Evolutionary conservation across 495 filamentous ascomycete genomes (phyloP), one percentile per base, ranked within the genome.

Genomic region (Aspergillus conjunctus): DNA sequence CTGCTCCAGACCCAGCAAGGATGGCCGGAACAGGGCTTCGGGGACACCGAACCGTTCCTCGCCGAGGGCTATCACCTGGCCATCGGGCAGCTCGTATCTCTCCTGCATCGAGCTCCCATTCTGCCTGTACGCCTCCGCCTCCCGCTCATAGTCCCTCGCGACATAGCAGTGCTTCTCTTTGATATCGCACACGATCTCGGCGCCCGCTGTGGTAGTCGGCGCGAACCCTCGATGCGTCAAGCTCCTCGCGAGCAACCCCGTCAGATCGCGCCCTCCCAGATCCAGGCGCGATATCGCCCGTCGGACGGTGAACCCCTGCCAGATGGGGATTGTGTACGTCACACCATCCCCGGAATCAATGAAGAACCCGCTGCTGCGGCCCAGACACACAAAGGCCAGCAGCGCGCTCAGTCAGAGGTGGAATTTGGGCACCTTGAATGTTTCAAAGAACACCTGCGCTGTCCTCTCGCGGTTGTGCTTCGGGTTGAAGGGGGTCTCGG

Each of bases 111-210:
- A n/a, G n/a, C n/a, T n/a, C n/a, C n/a, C n/a, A n/a, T n/a, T n/a
- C n/a, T n/a, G n/a, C n/a, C n/a, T n/a, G n/a, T n/a, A n/a, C n/a
- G n/a, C n/a, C n/a, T n/a, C n/a, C n/a, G n/a, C n/a, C 83, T 98
- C 94, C 82, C 98, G 94, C 84, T 98, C 94, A 73, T 97, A 98
- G 83, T 98, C 94, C 63, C 96, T 87, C 59, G 94, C 94, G 76
- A 98, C 93, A 84, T 97, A 98, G 86, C 93, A 97, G 64, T 96
- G 90, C 86, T 93, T 95, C 87, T 98, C 94, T 88, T 98, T 97
- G 85, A 98, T 98, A 79, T 96, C 91, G 83, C 94, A 92, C 72
- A 98, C 94, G 76, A 98, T 96, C 90, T 98, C 94, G 74, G 93
- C 92, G 85, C 98, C 94, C 77, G 94, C 94, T 62, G 94, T 97